These are phyloP conservation scores for Peterozyma toletana DNA, from an alignment of 805 yeast species.

Conservation along the genomic window DNA sequence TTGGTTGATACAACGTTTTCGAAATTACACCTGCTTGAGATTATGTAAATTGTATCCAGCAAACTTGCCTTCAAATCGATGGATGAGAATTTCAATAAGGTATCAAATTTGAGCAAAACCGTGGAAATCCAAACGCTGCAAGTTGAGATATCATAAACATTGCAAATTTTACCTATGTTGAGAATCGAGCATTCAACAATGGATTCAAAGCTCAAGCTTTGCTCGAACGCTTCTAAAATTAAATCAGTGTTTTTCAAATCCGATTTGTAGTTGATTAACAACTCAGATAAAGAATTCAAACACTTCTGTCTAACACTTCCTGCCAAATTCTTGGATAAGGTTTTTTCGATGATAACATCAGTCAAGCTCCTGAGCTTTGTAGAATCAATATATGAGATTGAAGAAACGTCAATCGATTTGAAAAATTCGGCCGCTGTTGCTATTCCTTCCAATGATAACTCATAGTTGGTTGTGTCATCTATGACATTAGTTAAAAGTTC, in stretches of 20 bases:
- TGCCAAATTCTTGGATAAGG: constrained; percentile 22
- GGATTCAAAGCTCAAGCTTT: constrained; percentile 26
- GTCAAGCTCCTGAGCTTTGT: not conserved
- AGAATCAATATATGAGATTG: not conserved
- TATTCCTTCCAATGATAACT: constrained; percentile 21
- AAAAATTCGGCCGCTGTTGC: constrained; percentile 15
- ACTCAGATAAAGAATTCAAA: constrained; percentile 11
- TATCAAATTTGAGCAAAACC: constrained; percentile 1
- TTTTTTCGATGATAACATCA: constrained; percentile 13
- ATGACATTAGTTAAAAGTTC: constrained; percentile 14
- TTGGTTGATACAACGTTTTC: no score
- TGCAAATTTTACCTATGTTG: not conserved
- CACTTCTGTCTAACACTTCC: constrained; percentile 24
- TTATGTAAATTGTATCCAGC: no score
- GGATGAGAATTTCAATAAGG: constrained; percentile 2
- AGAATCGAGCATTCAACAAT: constrained; percentile 22
- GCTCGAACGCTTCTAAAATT: constrained; percentile 23
- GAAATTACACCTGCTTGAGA: no score
- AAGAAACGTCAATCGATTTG: not conserved
- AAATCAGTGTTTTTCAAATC: not conserved
- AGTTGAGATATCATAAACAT: not conserved
- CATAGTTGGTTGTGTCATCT: constrained; percentile 19
- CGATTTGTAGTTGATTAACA: constrained; percentile 2
- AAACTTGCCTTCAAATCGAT: not conserved
- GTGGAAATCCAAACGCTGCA: no score